Base-by-base conservation (phyloP, 2,329 filamentous ascomycete genomes). In the Gnomoniopsis smithogilvyi region DNA sequence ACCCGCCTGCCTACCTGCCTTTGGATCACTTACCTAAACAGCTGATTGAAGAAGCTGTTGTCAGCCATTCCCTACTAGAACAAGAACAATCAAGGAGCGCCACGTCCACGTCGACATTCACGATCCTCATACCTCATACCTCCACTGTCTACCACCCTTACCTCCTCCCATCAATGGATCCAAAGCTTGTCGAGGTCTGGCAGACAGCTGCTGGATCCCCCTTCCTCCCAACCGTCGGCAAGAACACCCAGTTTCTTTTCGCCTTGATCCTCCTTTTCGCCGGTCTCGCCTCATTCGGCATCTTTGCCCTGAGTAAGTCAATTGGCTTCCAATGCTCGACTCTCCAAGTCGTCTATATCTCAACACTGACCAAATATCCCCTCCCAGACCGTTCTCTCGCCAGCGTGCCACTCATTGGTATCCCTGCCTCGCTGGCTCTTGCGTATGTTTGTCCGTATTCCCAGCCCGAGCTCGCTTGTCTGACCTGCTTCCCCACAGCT, bases 131-230 rank as follows among this genome's bases (percentile, higher is more conserved):
- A 30, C 26, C 15, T 30, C 17, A 24, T 21, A 19, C 8, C 10
- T 17, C 6, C 11, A 36, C 12, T n/a, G 21, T 3, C 17, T 21
- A 53, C 17, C 33, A 15, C 34, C n/a, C 17, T 33, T 34, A 33
- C 38, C 38, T 14, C n/a, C 41, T 45, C 41, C 34, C 17, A 14
- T 24, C 57, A 79, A 90, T 91, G 87, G 88, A 90, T 84, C 85
- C 87, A 71, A 91, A 90, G 81, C 80, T 96, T 76, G 87, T 89
- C 77, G 87, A 95, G 75, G 84, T 96, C 79, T 98, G 94, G 94
- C 89, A 96, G 83, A 90, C 91, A 82, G 91, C 93, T 79, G 85
- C 90, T 76, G 85, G 86, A 82, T 90, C 86, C 79, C 91, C 92
- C 64, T 98, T 95, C 79, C 77, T 87, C 67, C 92, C 94, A 63